Evolutionary conservation across 257 asterid genomes (phyloP).

Genomic region (Verbascum thapsus): DNA sequence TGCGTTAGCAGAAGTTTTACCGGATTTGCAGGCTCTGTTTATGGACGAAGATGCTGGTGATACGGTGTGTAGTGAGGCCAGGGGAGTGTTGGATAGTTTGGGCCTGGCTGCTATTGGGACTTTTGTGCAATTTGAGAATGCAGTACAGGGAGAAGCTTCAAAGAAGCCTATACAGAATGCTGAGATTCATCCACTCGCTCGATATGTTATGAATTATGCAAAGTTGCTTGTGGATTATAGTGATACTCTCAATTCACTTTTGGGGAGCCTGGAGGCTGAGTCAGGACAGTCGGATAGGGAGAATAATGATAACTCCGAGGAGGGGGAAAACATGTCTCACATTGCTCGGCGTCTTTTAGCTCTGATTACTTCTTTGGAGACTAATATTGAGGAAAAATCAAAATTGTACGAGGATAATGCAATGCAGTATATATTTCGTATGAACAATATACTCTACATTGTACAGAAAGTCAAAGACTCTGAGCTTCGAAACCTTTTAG

Average conservation of each 20-base stretch:
- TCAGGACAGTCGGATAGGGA: slow-evolving; percentile 30
- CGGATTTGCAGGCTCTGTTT: slow-evolving; percentile 63
- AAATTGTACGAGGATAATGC: slow-evolving; percentile 83
- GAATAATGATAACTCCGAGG: slow-evolving; percentile 51
- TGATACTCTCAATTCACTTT: slow-evolving; percentile 61
- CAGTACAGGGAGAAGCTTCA: slow-evolving; percentile 85
- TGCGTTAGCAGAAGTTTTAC: slow-evolving; percentile 62
- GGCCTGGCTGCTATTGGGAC: slow-evolving; percentile 92
- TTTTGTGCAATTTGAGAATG: slow-evolving; percentile 87
- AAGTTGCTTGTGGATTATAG: slow-evolving; percentile 88
- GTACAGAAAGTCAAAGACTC: slow-evolving; percentile 94
- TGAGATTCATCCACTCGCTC: slow-evolving; percentile 86
- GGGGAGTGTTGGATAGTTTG: slow-evolving; percentile 72
- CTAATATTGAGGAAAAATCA: slow-evolving; percentile 85
- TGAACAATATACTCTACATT: slow-evolving; percentile 90
- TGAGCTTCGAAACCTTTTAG: slow-evolving; percentile 72
- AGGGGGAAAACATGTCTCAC: slow-evolving; percentile 51
- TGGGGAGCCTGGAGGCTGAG: slow-evolving; percentile 52
- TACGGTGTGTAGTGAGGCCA: slow-evolving; percentile 80
- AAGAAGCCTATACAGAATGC: slow-evolving; percentile 76
- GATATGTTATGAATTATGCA: slow-evolving; percentile 94
- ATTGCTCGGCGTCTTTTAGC: slow-evolving; percentile 62
- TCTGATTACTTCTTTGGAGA: slow-evolving; percentile 71
- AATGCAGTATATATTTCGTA: slow-evolving; percentile 76
- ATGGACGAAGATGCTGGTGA: slow-evolving; percentile 78